Base-by-base conservation (phyloP, 2,329 filamentous ascomycete genomes). In the Colletotrichum scovillei region DNA sequence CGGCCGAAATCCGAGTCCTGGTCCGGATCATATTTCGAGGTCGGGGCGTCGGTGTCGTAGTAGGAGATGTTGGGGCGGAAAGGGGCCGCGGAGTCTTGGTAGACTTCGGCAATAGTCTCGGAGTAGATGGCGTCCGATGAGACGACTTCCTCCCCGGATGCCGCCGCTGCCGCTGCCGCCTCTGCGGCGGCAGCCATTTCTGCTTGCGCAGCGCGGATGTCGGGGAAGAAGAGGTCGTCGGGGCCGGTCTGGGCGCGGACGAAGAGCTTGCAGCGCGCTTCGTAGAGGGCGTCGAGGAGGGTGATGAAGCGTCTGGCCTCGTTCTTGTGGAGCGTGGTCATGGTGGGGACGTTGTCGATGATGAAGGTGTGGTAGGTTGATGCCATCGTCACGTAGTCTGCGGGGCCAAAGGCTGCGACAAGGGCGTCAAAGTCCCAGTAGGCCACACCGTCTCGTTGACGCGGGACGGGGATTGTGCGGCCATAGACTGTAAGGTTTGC, bases 221-320 rank as follows among this genome's bases (percentile, higher is more conserved):
- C 91, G 0, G 94, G 93, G 80, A 97, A 96, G 86, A 96, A 95
- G 6, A 95, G 86, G 32, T 91, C 87, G 76, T 96, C 94, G 0
- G 93, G 93, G 0, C 89, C 90, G 2, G 88, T 90, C 53, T 87
- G 88, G 2, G 93, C 94, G 24, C 90, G 87, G 65, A 96, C 87
- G 56, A 94, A 82, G 11, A 96, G 87, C 76, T 94, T 94, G 81
- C 94, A 95, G 8, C 92, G 89, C n/a, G 93, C 92, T 83, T 96
- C 94, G 81, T 96, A 96, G 0, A 95, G 85, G 0, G 94, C 94
- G 78, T 97, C 94, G 1, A 96, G 88, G 1, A 97, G 86, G 0
- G 93, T 95, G 79, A 96, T 96, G 79, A 97, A 91, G 12, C 94
- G 88, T 5, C 94, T 87, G 1, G 94, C 94, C 83, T 96, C 94